These are phyloP conservation scores for Nemania sp. DNA, from an alignment of 2,329 filamentous ascomycete genomes.

Conservation along the genomic window DNA sequence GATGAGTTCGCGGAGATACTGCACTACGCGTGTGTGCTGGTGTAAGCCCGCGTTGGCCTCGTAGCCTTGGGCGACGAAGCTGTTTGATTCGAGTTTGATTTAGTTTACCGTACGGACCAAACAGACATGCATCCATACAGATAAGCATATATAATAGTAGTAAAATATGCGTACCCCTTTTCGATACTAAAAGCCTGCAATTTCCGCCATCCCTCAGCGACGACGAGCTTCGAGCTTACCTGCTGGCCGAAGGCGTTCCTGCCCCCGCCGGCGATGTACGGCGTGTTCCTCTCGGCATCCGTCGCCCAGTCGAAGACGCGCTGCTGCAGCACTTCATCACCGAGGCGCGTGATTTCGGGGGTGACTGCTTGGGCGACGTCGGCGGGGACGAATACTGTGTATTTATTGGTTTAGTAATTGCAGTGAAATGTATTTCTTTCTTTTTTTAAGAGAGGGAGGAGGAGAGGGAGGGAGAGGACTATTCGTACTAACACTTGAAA, in stretches of 20 bases:
- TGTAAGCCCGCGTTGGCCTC: conserved; percentile 55
- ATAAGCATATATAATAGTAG: no score
- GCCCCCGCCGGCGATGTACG: conserved; percentile 59
- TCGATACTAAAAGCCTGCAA: conserved; percentile 62
- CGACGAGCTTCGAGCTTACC: conserved; percentile 59
- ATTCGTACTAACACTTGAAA: conserved; percentile 27
- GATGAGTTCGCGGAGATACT: conserved; percentile 52
- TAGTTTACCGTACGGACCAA: no score
- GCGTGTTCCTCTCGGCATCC: conserved; percentile 67
- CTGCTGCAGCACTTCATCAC: conserved; percentile 56
- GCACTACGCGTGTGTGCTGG: conserved; percentile 57
- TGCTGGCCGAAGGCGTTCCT: conserved; percentile 65
- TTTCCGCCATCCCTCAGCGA: conserved; percentile 67
- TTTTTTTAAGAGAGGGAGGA: no score
- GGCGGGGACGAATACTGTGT: conserved; percentile 53
- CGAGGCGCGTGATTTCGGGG: conserved; percentile 52
- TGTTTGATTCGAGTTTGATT: conserved; percentile 5
- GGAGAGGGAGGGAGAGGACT: no score
- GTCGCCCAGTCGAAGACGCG: conserved; percentile 60
- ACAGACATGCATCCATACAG: no score
- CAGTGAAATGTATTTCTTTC: not conserved
- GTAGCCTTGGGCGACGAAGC: conserved; percentile 62
- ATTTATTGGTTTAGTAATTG: not conserved
- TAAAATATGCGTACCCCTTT: conserved; percentile 46
- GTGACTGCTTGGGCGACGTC: conserved; percentile 45